These are phyloP conservation scores for Didymella pomorum DNA, from an alignment of 2,329 filamentous ascomycete species.

Conservation along the genomic window DNA sequence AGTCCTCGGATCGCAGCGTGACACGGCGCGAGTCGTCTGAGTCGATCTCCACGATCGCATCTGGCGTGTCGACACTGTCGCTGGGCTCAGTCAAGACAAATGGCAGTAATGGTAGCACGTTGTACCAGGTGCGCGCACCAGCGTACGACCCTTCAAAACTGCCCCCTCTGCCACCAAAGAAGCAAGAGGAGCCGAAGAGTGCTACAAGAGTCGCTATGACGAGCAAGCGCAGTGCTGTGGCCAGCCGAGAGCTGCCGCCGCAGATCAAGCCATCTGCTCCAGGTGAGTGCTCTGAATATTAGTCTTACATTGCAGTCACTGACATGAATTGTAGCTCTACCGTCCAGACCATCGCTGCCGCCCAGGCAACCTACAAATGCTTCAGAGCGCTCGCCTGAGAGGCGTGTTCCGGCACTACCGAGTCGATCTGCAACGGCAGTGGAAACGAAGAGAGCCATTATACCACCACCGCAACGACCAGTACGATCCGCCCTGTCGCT, in stretches of 20 bases:
- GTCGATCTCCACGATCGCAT: conserved; percentile 61
- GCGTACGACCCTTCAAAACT: conserved; percentile 64
- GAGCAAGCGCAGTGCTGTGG: conserved; percentile 41
- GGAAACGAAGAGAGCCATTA: conserved; percentile 23
- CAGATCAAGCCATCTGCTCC: conserved; percentile 41
- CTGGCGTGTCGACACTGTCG: conserved; percentile 58
- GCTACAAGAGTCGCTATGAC: conserved; percentile 50
- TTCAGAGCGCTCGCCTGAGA: conserved; percentile 23
- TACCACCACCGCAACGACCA: conserved; percentile 43
- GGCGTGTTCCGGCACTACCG: conserved; percentile 29
- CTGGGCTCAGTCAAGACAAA: conserved; percentile 57
- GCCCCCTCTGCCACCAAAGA: conserved; percentile 63
- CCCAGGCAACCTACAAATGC: conserved; percentile 25
- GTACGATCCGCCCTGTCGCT: conserved; percentile 56
- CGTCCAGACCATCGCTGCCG: conserved; percentile 33
- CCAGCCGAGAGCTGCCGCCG: conserved; percentile 37
- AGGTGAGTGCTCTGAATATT: conserved; percentile 23
- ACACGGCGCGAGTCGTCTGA: conserved; percentile 52
- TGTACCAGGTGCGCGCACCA: conserved; percentile 60
- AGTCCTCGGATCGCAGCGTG: conserved; percentile 52
- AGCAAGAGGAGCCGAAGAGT: conserved; percentile 50
- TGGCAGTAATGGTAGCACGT: conserved; percentile 41
- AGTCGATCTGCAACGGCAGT: conserved; percentile 20
- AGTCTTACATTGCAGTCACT: not conserved
- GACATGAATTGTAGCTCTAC: conserved; percentile 24